Base-by-base conservation (phyloP, 768 basidiomycete species). In the Kwoniella dendrophila region DNA sequence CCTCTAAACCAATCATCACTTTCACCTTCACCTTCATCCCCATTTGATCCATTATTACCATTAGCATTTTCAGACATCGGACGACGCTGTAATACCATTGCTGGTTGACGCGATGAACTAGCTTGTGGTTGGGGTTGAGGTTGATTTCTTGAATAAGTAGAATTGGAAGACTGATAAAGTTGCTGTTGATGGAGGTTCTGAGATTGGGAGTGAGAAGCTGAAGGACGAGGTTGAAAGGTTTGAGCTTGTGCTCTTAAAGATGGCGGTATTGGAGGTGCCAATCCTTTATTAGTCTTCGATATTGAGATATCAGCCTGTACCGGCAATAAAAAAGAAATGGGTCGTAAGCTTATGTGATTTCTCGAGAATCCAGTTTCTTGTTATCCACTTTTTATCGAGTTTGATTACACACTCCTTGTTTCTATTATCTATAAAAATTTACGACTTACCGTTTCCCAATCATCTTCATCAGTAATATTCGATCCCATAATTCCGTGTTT, bases 391-490 rank as follows among this genome's bases (percentile, higher is more conserved):
- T 22, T 44, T 6, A 48, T 26, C 20, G 33, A 16, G 29, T 14
- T 12, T 27, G 47, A 10, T 59, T 45, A n/a, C 11, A 33, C 12
- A 43, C 36, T 11, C 34, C 5, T 8, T 18, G 34, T 8, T 33
- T 6, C 22, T 24, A 43, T n/a, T 27, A 29, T 24, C 29, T 34
- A 14, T 20, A 26, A 44, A 48, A n/a, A n/a, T 14, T 12, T 30
- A 0, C 49, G 8, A 64, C 69, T 48, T 50, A 67, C 69, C n/a
- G 63, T 71, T 53, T 71, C 69, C 69, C 69, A 71, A 36, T 71
- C 69, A 49, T 71, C 69, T 26, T 69, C 68, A 3, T 56, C 61
- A 11, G 24, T 47, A 33, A 36, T 36, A 32, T 48, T 36, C 12
- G 54, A 27, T 20, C 54, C n/a, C 34, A 32, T 30, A 12, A 33